Conservation (phyloP, 108 stramenopile genomes). For the Nitzschia sp. region DNA sequence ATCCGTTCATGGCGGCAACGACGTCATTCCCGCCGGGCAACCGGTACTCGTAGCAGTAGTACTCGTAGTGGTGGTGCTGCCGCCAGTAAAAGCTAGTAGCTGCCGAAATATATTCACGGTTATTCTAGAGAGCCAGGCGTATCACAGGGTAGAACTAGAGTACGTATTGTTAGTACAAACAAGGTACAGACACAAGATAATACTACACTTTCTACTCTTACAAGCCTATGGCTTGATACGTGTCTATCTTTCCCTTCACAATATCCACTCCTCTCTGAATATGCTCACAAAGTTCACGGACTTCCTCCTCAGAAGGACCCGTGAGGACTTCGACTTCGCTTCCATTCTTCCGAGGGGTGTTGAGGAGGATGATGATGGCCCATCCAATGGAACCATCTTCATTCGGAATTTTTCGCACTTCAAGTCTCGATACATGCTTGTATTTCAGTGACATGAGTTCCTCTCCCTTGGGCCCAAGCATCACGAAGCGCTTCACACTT, state of each 20-base stretch:
- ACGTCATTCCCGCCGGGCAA: too few relatives aligned
- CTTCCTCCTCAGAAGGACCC: conserved; percentile 44
- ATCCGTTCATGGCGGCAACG: too few relatives aligned
- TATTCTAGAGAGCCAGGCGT: too few relatives aligned
- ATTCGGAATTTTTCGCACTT: conserved; percentile 43
- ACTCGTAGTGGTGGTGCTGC: too few relatives aligned
- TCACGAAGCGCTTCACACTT: conserved; percentile 51
- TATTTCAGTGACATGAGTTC: conserved; percentile 54
- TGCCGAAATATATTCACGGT: too few relatives aligned
- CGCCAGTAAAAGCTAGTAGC: too few relatives aligned
- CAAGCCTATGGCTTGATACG: neutral
- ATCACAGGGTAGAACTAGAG: too few relatives aligned
- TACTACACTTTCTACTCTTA: too few relatives aligned
- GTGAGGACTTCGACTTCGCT: conserved; percentile 58
- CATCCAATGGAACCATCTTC: conserved; percentile 38
- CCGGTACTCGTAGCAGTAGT: too few relatives aligned
- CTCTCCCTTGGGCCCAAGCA: conserved; percentile 65
- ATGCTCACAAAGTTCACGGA: conserved; percentile 34
- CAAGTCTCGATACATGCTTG: conserved; percentile 49
- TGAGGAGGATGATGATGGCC: conserved; percentile 54
- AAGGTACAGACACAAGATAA: too few relatives aligned
- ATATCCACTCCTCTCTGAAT: conserved; percentile 46
- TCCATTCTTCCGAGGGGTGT: conserved; percentile 48
- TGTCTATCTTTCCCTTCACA: neutral
- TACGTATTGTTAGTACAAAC: too few relatives aligned